Base-by-base conservation (phyloP, 352 stramenopile genomes). In the Aphanomyces invadans region DNA sequence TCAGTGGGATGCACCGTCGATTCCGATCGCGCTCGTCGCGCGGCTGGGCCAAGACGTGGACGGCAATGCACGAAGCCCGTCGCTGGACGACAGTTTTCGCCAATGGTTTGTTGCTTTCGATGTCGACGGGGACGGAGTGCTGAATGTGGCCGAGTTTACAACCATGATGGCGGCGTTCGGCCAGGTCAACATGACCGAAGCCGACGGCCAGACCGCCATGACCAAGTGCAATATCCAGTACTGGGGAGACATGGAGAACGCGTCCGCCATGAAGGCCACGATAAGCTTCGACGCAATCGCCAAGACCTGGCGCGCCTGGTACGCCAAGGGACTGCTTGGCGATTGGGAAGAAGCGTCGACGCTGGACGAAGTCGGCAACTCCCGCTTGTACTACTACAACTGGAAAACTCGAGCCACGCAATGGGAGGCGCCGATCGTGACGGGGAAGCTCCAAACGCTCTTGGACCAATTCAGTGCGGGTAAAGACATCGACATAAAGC, bases 371-470 rank as follows among this genome's bases (percentile, higher is more conserved):
- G 77, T 87, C 49, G 38, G 55, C 28, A 69, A 60, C 1, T 76
- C 77, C 4, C 74, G 84, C 12, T 69, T 68, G 53, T 89, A 86
- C 65, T 89, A 80, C 25, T 88, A 89, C 53, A 82, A 89, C 62
- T 77, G 87, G 55, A 61, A 78, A 1, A 72, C 73, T 23, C 76
- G 76, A 0, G 46, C 53, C 48, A 89, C 72, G n/a, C 83, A 89
- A 65, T 89, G 83, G 83, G 81, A 91, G 38, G 71, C 77, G 12
- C 82, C 82, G 39, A 64, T 86, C 11, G 69, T 89, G 31, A 72
- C 80, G 26, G 69, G 67, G 7, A 65, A 80, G 5, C 86, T 91
- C 73, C 55, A 70, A 12, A 71, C 54, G 9, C 77, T 91, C 65
- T 65, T 91, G 39, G 71, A 59, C 53, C 76, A 78, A 28, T 78